Base-by-base conservation (phyloP, 169 alveolate species). In the Hepatocystis sp. region DNA sequence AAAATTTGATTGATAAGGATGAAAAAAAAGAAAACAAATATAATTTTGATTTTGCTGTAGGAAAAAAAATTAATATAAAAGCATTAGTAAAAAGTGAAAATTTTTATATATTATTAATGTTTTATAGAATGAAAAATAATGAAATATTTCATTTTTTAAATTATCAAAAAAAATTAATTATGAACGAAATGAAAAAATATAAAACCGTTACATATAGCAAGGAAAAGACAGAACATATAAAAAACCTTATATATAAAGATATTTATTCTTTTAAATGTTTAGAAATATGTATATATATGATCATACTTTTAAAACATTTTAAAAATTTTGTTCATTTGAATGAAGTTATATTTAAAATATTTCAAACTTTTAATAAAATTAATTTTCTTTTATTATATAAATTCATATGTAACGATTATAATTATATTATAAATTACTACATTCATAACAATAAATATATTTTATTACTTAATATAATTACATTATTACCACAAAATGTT, bases 141-240 rank as follows among this genome's bases (percentile, higher is more conserved):
- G 89, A 81, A 19, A 81, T 81, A 17, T 81, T 61, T 66, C 47
- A 61, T 42, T 81, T 81, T 63, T 81, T 81, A 46, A 81, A 81
- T 61, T 15, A 42, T 36, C 89, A 81, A 55, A 47, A 61, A 55
- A 55, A 32, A 15, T 25, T 81, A 8, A 61, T 81, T 36, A 21
- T 61, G 8, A 66, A 1, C 25, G 84, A 81, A 15, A 21, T 81
- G 30, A 56, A 81, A 13, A 60, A 34, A 66, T 81, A 63, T 56
- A 81, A 66, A 63, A n/a, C n/a, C n/a, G n/a, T n/a, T n/a, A n/a
- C n/a, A n/a, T n/a, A n/a, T n/a, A n/a, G n/a, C n/a, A 64, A 55
- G 40, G 11, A 7, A n/a, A 40, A 47, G 47, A 55, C 39, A 55
- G 30, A 27, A 32, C 13, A 8, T 5, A 28, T 32, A n/a, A 81